Evolutionary conservation across 306 rosid genomes (phyloP), one percentile per base, ranked within the genome.

Genomic region (Lupinus albus): DNA sequence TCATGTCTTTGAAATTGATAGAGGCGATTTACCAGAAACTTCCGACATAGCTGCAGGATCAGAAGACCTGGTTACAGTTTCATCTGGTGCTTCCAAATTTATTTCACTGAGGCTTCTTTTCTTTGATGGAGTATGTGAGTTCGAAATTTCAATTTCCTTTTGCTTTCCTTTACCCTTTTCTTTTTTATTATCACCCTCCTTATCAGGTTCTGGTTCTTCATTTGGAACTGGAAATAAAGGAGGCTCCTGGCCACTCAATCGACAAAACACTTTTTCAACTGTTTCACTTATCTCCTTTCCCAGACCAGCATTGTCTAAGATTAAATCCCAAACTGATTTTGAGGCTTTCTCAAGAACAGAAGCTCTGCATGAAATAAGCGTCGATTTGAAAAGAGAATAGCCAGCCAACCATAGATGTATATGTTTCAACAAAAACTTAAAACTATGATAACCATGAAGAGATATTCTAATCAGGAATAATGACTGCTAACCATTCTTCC

Each of bases 331-430:
- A 57, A 88, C 99, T 53, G 99, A 86, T 83, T 88, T 93, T 28
- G 99, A 93, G 51, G 97, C 99, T 75, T 88, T 89, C 84, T 93
- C 97, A 11, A 93, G 94, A 44, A 83, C 93, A 17, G 96, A 95
- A 62, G 91, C 80, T 64, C 96, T 90, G 85, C 84, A 85, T 46
- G 58, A 76, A 59, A 74, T 60, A 41, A 48, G 45, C 46, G 61
- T 15, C 41, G 52, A 30, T 36, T 17, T 75, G 82, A 56, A 28
- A 69, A 64, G 8, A 33, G 13, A 4, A 3, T 0, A 67, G 33
- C 54, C 52, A 44, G 33, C 20, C 25, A 51, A 64, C 54, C 15
- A 72, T 45, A 39, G n/a, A 76, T 0, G 54, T 20, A 32, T 12
- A 33, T 30, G 64, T 56, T 59, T 61, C 57, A 74, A 60, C 73